Conservation (phyloP, 345 rosid species). For the Citrus australasica region DNA sequence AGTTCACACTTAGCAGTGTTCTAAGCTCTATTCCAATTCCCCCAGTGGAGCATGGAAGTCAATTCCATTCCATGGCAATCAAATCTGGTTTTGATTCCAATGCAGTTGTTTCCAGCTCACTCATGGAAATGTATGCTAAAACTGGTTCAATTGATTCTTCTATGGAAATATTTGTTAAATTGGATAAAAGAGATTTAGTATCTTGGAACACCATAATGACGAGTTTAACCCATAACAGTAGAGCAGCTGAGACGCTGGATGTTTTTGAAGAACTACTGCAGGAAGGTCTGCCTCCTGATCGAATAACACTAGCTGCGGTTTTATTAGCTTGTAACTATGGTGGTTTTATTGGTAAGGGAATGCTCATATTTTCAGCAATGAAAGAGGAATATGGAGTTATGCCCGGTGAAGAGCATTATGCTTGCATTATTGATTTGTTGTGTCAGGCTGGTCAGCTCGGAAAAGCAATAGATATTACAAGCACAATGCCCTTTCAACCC, state of each 20-base stretch:
- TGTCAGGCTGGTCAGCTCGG: constrained; percentile 42
- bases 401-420: constrained; percentile 53
- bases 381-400: constrained; percentile 34
- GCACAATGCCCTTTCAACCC: constrained; percentile 45
- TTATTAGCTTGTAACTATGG: constrained; percentile 65
- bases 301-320: constrained; percentile 50
- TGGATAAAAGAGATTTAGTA: constrained; percentile 48
- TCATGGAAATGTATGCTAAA: constrained; percentile 60
- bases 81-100: constrained; percentile 57
- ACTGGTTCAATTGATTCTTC: constrained; percentile 48
- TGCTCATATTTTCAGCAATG: constrained; percentile 54
- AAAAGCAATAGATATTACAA: constrained; percentile 38
- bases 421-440: constrained; percentile 46
- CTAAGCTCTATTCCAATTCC: constrained; percentile 41
- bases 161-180: constrained; percentile 37
- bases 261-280: constrained; percentile 38
- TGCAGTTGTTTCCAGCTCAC: constrained; percentile 52
- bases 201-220: constrained; percentile 66
- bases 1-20: constrained; percentile 54
- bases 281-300: constrained; percentile 45
- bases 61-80: constrained; percentile 58
- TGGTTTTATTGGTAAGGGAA: constrained; percentile 43
- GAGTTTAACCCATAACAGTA: constrained; percentile 53
- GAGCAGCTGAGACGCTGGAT: constrained; percentile 37
- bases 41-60: constrained; percentile 47